Conservation (phyloP, 2,329 filamentous ascomycete species). For the Cladosporium sp. region DNA sequence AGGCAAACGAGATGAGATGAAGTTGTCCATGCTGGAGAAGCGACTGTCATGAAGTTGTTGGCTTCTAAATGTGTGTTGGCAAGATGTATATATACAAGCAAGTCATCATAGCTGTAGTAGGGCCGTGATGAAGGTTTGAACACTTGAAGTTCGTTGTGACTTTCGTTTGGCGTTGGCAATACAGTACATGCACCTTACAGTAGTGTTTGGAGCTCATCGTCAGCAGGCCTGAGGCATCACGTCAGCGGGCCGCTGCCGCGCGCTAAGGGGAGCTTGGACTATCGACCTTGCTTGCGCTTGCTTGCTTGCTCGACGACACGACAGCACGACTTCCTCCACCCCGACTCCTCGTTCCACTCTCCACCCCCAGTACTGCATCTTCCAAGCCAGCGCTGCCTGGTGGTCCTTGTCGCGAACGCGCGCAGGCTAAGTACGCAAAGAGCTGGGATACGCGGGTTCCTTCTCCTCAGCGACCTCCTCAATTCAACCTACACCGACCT, state of each 20-base stretch:
- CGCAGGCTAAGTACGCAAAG: conserved; percentile 13
- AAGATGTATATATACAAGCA: too few relatives aligned
- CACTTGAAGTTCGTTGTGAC: too few relatives aligned
- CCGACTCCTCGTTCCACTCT: neutral
- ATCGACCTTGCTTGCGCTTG: neutral
- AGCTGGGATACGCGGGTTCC: conserved; percentile 2
- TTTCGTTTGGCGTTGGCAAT: too few relatives aligned
- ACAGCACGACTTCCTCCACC: neutral
- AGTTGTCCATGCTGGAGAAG: too few relatives aligned
- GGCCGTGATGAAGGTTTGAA: too few relatives aligned
- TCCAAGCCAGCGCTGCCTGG: neutral
- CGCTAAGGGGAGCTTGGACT: neutral
- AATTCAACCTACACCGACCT: conserved; percentile 7
- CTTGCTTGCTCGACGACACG: neutral
- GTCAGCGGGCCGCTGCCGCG: neutral
- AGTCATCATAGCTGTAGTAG: too few relatives aligned
- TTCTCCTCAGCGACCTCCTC: conserved; percentile 4
- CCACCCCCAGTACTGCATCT: neutral
- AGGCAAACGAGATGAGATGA: too few relatives aligned
- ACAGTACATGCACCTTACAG: too few relatives aligned
- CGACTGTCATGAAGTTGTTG: too few relatives aligned
- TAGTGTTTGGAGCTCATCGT: too few relatives aligned
- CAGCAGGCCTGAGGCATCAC: too few relatives aligned
- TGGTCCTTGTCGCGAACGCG: conserved; percentile 1
- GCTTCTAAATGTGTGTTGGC: too few relatives aligned